Base-by-base conservation (phyloP, 1,284 basidiomycete genomes). In the Xerocomus amazonicus region DNA sequence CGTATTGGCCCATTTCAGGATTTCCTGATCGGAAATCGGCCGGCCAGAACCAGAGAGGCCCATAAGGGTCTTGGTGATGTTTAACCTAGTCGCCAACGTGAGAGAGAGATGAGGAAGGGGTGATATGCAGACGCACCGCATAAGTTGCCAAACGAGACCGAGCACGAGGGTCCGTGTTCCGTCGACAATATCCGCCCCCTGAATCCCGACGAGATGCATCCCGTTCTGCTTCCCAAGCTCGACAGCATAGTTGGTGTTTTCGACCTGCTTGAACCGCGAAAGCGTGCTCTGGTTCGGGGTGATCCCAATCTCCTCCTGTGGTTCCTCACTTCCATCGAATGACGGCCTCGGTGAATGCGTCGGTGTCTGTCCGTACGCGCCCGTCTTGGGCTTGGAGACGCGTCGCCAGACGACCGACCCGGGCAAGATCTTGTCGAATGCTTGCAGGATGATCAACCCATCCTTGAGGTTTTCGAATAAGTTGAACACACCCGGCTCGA, bases 141-240 rank as follows among this genome's bases (percentile, higher is more conserved):
- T 98, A 53, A 98, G 75, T 68, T 98, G 96, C 96, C 96, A 99
- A 0, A 98, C 94, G 26, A 98, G 80, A 26, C 96, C 97, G 19
- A 99, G 81, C 3, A 97, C 93, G 43, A 99, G 78, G 9, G 95
- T 98, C 70, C 85, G 88, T 44, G 78, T 80, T 23, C 88, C 94
- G 64, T 99, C 96, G 47, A 96, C 92, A 59, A 99, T 97, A 70
- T 98, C 96, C 3, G 94, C 85, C 9, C 96, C 96, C 69, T 99
- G 97, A 59, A 99, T 97, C 19, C 95, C 95, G 49, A 99, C 94
- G 55, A 99, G 78, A 68, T 92, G 92, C 92, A 99, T 92, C 43
- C 88, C 84, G 66, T 91, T 94, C 65, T 90, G 84, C 70, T 89
- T 92, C 14, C 85, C 95, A 14, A 99, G 83, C 46, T 99, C 96